Percentiles rank a stretch among this genome's conserved stretches.
Conservation (phyloP, 2,329 filamentous ascomycete species). For the Verticillium dahliae region DNA sequence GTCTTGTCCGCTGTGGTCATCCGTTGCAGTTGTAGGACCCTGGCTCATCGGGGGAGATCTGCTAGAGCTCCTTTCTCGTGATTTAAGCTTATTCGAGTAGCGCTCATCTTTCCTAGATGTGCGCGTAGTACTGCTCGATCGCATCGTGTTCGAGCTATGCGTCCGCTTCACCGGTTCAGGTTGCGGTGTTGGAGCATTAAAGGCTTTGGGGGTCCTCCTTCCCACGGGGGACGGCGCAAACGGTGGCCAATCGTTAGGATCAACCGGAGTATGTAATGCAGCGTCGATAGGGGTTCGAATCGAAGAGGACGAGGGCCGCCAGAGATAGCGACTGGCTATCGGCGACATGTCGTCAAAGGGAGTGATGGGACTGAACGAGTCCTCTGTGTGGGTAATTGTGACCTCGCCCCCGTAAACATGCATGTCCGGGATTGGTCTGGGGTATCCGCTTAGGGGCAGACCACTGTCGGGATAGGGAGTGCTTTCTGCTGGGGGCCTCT, state of each 20-base stretch:
- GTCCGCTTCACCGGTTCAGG: neutral
- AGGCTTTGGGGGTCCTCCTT: neutral
- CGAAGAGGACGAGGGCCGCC: constrained; percentile 9
- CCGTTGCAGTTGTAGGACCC: neutral
- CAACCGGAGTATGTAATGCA: constrained; percentile 10
- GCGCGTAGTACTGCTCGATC: neutral
- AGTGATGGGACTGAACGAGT: constrained; percentile 8
- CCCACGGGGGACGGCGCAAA: neutral
- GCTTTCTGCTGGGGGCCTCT: constrained; percentile 1
- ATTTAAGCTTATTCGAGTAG: neutral
- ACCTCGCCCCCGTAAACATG: constrained; percentile 14
- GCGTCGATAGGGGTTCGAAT: constrained; percentile 2
- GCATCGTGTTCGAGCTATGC: neutral
- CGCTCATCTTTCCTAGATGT: neutral
- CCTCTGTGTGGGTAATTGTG: constrained; percentile 3
- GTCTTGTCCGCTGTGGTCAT: neutral
- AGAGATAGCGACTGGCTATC: constrained; percentile 12
- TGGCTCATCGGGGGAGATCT: neutral
- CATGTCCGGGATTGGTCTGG: constrained; percentile 6
- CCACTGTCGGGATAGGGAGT: constrained; percentile 11
- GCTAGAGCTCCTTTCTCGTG: neutral
- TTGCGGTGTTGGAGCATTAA: constrained; percentile 1
- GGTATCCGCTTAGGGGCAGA: constrained; percentile 14
- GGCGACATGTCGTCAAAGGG: constrained; percentile 15
- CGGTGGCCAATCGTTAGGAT: neutral